Evolutionary conservation across 2,329 filamentous ascomycete species (phyloP).

Genomic region (Aspergillus ustus): DNA sequence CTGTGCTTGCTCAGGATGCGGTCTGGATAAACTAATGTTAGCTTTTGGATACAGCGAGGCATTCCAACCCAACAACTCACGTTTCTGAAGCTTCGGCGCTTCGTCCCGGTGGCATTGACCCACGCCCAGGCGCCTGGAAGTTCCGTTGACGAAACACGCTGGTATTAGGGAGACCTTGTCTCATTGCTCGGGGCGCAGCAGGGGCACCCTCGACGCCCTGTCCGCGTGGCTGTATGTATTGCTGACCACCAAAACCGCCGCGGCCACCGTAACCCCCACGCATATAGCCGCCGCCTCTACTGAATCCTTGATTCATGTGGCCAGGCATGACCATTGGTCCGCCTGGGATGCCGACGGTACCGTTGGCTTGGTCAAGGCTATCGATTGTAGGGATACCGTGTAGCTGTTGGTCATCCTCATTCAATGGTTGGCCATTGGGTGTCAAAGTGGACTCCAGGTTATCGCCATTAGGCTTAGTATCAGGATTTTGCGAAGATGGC

Average conservation of each 20-base stretch:
- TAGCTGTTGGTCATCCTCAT: slow-evolving; percentile 28
- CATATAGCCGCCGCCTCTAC: slow-evolving; percentile 47
- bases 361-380: slow-evolving; percentile 34
- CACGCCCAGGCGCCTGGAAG: slow-evolving; percentile 43
- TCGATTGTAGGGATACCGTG: slow-evolving; percentile 39
- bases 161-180: slow-evolving; percentile 83
- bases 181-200: slow-evolving; percentile 92
- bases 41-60: not conserved
- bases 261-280: slow-evolving; percentile 54
- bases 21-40: slow-evolving; percentile 23
- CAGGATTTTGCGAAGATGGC: slow-evolving; percentile 21
- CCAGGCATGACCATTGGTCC: slow-evolving; percentile 35
- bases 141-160: slow-evolving; percentile 69
- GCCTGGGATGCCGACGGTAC: slow-evolving; percentile 32
- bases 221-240: slow-evolving; percentile 47
- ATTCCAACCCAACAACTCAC: slow-evolving; percentile 27
- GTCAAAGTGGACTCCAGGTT: slow-evolving; percentile 21
- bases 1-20: slow-evolving; percentile 42
- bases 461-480: slow-evolving; percentile 20
- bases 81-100: slow-evolving; percentile 32
- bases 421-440: slow-evolving; percentile 18
- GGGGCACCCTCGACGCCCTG: slow-evolving; percentile 74
- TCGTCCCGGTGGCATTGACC: slow-evolving; percentile 25
- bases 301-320: slow-evolving; percentile 37
- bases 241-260: slow-evolving; percentile 35